phyloP scores from a whole-genome alignment of 2,329 filamentous ascomycete species.

The Anthostomella pinea region DNA sequence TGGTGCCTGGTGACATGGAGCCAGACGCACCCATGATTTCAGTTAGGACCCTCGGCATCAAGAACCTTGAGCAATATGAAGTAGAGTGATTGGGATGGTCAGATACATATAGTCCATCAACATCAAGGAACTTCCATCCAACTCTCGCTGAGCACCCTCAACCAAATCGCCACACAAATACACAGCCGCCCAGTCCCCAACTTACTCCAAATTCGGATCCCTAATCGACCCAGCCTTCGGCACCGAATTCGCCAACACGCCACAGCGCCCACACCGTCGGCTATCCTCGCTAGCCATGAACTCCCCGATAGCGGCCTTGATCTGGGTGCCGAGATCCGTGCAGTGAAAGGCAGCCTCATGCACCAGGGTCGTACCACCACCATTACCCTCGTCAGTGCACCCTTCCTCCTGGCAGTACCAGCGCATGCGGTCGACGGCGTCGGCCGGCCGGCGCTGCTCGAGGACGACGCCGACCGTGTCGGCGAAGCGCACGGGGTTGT shows the following conservation, averaged over 20 bases:
- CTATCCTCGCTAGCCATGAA: slow-evolving; percentile 65
- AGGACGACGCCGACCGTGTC: slow-evolving; percentile 92
- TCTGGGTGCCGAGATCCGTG: slow-evolving; percentile 87
- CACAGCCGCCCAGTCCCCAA: too few species aligned
- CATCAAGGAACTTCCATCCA: too few species aligned
- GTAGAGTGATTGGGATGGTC: too few species aligned
- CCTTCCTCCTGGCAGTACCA: slow-evolving; percentile 73
- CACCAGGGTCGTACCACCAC: slow-evolving; percentile 68
- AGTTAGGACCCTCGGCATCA: too few species aligned
- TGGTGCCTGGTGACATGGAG: too few species aligned
- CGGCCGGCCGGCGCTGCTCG: slow-evolving; percentile 74
- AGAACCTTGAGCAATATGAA: too few species aligned
- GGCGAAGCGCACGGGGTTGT: slow-evolving; percentile 91
- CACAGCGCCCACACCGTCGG: slow-evolving; percentile 76
- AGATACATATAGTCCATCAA: too few species aligned
- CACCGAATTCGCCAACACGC: slow-evolving; percentile 68
- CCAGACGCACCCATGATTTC: too few species aligned
- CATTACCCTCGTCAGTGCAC: background rate
- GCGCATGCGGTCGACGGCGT: slow-evolving; percentile 71
- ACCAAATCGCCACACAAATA: too few species aligned
- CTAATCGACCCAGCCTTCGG: slow-evolving; percentile 58
- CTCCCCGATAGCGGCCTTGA: slow-evolving; percentile 82
- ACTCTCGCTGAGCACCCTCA: too few species aligned
- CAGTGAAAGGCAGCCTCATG: slow-evolving; percentile 87
- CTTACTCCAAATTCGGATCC: slow-evolving; percentile 53